These are phyloP conservation scores for Russula earlei DNA, from an alignment of 768 basidiomycete genomes.

Conservation along the genomic window DNA sequence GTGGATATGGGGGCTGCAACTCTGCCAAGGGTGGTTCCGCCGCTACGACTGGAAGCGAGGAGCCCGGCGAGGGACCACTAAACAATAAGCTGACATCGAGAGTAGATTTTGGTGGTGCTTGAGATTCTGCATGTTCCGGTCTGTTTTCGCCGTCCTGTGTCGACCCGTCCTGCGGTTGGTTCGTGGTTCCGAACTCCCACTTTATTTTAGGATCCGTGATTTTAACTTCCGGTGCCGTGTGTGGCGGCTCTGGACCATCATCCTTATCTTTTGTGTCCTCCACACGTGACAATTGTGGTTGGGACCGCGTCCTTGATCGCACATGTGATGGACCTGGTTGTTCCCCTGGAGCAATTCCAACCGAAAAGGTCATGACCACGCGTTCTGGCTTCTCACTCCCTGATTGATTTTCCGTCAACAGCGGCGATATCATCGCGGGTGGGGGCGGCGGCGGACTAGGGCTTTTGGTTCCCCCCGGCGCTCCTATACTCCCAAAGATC, in stretches of 20 bases:
- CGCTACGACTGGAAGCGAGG: not conserved
- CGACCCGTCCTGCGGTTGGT: conserved; percentile 1
- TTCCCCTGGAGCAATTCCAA: conserved; percentile 37
- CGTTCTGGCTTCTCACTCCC: conserved; percentile 23
- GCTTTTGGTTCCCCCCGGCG: conserved; percentile 11
- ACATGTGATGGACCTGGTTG: conserved; percentile 25
- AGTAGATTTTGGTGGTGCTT: not conserved
- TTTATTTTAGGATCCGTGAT: conserved; percentile 30
- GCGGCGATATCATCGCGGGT: not conserved
- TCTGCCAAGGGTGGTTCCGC: conserved; percentile 7
- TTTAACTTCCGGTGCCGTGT: conserved; percentile 12
- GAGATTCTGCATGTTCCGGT: not conserved
- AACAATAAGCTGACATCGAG: conserved; percentile 15
- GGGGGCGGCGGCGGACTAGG: conserved; percentile 22
- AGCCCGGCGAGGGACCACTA: conserved; percentile 4
- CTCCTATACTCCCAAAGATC: conserved; percentile 19
- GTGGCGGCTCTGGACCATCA: not conserved
- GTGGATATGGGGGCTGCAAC: conserved; percentile 9
- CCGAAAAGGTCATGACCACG: conserved; percentile 33
- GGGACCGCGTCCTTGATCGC: conserved; percentile 27
- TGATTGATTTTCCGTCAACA: not conserved
- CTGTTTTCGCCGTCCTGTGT: conserved; percentile 1
- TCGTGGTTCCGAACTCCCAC: conserved; percentile 53
- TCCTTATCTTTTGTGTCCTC: conserved; percentile 1
- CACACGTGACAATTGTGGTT: conserved; percentile 6